These are phyloP conservation scores for Epichloe scottii DNA, from an alignment of 2,329 filamentous ascomycete genomes.

Conservation along the genomic window DNA sequence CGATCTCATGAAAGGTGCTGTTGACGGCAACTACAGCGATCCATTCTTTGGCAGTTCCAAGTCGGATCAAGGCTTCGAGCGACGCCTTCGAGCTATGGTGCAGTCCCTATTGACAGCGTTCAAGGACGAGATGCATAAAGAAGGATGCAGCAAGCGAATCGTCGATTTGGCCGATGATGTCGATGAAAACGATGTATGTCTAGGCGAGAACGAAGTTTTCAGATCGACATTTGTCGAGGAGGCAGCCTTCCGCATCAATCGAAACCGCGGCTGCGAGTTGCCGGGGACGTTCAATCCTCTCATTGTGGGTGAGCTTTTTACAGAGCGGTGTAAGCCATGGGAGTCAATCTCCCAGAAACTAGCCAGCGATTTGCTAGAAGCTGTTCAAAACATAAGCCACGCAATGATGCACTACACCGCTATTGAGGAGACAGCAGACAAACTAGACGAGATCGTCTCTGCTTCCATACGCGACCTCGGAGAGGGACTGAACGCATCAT, in stretches of 20 bases:
- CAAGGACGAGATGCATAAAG: conserved; percentile 24
- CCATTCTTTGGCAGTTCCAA: conserved; percentile 33
- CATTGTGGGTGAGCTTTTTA: conserved; percentile 46
- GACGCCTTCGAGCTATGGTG: conserved; percentile 39
- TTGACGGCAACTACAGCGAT: conserved; percentile 39
- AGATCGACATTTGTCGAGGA: conserved; percentile 10
- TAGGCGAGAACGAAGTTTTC: not conserved
- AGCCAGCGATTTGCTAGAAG: conserved; percentile 4
- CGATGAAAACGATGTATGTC: not conserved
- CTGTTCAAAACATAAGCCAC: conserved; percentile 3
- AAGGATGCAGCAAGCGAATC: conserved; percentile 24
- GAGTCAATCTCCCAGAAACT: conserved; percentile 24
- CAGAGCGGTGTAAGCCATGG: conserved; percentile 47
- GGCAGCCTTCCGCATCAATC: conserved; percentile 10
- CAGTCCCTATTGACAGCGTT: conserved; percentile 34
- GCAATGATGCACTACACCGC: conserved; percentile 8
- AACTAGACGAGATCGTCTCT: conserved; percentile 8
- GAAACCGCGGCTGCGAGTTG: conserved; percentile 33
- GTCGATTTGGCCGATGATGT: conserved; percentile 17
- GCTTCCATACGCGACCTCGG: conserved; percentile 9
- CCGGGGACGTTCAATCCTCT: conserved; percentile 48
- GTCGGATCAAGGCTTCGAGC: conserved; percentile 20
- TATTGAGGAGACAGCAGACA: conserved; percentile 8
- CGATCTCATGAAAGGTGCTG: conserved; percentile 28
- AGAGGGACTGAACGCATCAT: conserved; percentile 24